These are phyloP conservation scores for Globisporangium cylindrosporum DNA, from an alignment of 352 stramenopile species.

Conservation along the genomic window DNA sequence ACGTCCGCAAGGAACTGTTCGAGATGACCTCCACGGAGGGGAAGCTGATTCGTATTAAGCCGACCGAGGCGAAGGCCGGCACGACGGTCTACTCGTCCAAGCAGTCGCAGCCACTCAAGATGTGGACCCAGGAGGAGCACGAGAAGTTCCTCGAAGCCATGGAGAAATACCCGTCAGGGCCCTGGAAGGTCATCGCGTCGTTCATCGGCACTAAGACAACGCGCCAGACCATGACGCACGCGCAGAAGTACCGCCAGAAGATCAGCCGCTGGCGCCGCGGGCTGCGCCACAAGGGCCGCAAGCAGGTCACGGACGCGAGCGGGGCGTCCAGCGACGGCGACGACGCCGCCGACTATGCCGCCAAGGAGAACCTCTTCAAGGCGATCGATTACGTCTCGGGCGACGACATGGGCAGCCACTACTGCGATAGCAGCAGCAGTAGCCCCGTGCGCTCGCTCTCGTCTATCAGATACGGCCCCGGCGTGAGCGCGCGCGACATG, in stretches of 20 bases:
- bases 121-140: constrained; percentile 86
- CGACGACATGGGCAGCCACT: constrained; percentile 40
- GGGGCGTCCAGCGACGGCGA: constrained; percentile 31
- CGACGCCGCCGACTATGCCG: constrained; percentile 43
- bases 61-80: constrained; percentile 78
- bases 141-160: constrained; percentile 85
- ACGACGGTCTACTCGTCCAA: constrained; percentile 85
- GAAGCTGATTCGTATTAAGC: constrained; percentile 84
- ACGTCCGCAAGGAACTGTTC: constrained; percentile 84
- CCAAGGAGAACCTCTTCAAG: constrained; percentile 59
- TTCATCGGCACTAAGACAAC: constrained; percentile 85
- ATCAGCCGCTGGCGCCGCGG: constrained; percentile 78
- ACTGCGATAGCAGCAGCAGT: constrained; percentile 17
- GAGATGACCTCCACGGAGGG: constrained; percentile 76
- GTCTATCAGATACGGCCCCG: constrained; percentile 19
- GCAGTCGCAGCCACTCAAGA: constrained; percentile 80
- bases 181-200: constrained; percentile 81
- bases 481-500: constrained; percentile 19
- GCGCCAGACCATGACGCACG: constrained; percentile 92
- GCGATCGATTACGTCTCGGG: constrained; percentile 63
- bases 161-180: constrained; percentile 81
- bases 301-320: constrained; percentile 42
- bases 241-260: constrained; percentile 85
- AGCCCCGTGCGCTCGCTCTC: constrained; percentile 41
- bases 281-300: constrained; percentile 76